Conservation (phyloP, 2,329 filamentous ascomycete species). For the Paecilomyces formosus region DNA sequence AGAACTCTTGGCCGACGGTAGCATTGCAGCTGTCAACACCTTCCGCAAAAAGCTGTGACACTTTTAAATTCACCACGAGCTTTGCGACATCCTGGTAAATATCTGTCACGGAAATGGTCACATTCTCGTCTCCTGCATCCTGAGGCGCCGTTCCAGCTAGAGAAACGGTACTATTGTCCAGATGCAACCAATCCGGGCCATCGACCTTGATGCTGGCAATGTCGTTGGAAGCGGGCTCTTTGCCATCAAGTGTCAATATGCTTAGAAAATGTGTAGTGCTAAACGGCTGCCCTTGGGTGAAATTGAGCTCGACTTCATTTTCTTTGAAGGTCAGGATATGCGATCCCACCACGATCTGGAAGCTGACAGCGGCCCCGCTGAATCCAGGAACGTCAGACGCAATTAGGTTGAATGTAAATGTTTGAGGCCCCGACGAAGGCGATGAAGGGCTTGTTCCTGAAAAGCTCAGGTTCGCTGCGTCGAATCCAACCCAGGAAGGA, state of each 20-base stretch:
- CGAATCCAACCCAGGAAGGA: constrained; percentile 77
- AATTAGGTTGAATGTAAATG: constrained; percentile 64
- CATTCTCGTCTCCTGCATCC: constrained; percentile 52
- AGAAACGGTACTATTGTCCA: constrained; percentile 55
- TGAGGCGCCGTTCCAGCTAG: constrained; percentile 59
- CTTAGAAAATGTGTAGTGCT: constrained; percentile 46
- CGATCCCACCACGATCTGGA: constrained; percentile 64
- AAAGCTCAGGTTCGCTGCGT: constrained; percentile 57
- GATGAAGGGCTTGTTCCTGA: constrained; percentile 62
- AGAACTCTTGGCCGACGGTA: constrained; percentile 43
- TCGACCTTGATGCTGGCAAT: constrained; percentile 47
- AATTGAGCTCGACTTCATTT: constrained; percentile 50
- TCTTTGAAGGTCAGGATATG: constrained; percentile 62
- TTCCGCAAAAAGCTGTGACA: constrained; percentile 37
- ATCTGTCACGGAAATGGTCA: constrained; percentile 56
- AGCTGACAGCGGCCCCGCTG: constrained; percentile 56
- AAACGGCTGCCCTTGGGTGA: constrained; percentile 47
- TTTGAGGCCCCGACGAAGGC: constrained; percentile 60
- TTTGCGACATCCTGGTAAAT: constrained; percentile 53
- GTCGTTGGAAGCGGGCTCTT: constrained; percentile 41
- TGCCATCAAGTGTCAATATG: constrained; percentile 53
- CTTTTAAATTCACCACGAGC: constrained; percentile 44
- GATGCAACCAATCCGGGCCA: constrained; percentile 61
- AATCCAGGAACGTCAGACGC: constrained; percentile 77
- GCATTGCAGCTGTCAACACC: constrained; percentile 40